phyloP scores from a whole-genome alignment of 2,329 filamentous ascomycete genomes.

The Botrytis paeoniae region DNA sequence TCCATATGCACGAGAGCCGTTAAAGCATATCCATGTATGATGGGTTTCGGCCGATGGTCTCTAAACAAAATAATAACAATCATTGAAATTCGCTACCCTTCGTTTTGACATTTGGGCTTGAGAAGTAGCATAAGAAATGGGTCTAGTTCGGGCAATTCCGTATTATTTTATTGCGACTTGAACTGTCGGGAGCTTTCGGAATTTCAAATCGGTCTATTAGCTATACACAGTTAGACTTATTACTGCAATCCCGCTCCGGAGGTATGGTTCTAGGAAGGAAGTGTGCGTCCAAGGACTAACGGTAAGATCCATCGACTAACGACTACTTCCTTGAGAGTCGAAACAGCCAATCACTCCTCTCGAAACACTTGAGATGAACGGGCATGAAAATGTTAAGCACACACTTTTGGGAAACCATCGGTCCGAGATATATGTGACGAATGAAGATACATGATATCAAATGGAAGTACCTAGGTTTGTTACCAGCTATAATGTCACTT shows the following conservation, averaged over 20 bases:
- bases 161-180: neutral
- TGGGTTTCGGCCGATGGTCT: neutral
- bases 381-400: neutral
- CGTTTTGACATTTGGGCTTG: neutral
- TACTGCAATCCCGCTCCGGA: slow-evolving; percentile 11
- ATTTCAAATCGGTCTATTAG: neutral
- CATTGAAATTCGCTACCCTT: neutral
- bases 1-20: slow-evolving; percentile 12
- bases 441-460: slow-evolving; percentile 8
- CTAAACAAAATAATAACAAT: neutral
- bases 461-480: neutral
- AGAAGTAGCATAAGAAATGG: slow-evolving; percentile 15
- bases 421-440: slow-evolving; percentile 18
- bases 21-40: slow-evolving; percentile 5
- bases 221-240: slow-evolving; percentile 9
- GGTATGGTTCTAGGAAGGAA: slow-evolving; percentile 11
- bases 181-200: slow-evolving; percentile 16
- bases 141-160: neutral
- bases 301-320: slow-evolving; percentile 13
- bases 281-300: neutral
- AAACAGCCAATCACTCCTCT: slow-evolving; percentile 6
- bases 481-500: neutral
- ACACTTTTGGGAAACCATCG: slow-evolving; percentile 3
- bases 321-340: neutral
- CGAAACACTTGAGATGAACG: slow-evolving; percentile 6